These are phyloP conservation scores for Petunia hybrid DNA, from an alignment of 305 asterid species.

Conservation along the genomic window DNA sequence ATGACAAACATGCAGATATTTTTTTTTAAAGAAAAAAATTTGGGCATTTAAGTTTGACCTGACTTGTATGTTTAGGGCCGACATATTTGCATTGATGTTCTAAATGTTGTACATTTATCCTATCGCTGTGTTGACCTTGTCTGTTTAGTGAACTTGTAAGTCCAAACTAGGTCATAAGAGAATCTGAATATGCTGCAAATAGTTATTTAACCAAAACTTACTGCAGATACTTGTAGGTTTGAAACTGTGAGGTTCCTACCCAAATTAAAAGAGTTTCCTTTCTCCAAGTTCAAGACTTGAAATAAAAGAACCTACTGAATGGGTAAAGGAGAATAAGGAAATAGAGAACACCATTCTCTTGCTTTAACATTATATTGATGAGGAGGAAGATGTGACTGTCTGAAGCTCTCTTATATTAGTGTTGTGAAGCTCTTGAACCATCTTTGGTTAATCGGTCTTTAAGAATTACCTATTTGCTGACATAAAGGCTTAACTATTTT, in stretches of 20 bases:
- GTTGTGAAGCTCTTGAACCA: not conserved
- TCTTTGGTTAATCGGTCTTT: not conserved
- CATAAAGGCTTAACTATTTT: not conserved
- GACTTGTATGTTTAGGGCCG: not conserved
- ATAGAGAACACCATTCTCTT: slow-evolving; percentile 16
- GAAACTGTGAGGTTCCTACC: slow-evolving; percentile 12
- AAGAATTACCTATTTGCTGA: slow-evolving; percentile 12
- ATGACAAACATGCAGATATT: not conserved
- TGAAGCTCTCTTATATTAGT: not conserved
- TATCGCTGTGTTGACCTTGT: not conserved
- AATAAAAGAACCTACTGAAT: not conserved
- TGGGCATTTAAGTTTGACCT: slow-evolving; percentile 14
- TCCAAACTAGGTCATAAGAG: not conserved
- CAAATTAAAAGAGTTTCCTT: not conserved
- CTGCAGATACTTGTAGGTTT: slow-evolving; percentile 1
- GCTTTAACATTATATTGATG: not conserved
- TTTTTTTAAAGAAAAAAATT: not conserved
- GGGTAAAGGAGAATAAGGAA: not conserved
- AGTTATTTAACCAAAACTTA: slow-evolving; percentile 4
- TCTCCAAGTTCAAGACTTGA: not conserved
- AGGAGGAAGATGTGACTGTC: not conserved
- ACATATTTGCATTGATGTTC: slow-evolving; percentile 1
- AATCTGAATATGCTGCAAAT: not conserved
- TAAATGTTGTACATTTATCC: not conserved
- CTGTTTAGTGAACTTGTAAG: slow-evolving; percentile 2